Conservation (phyloP, 345 rosid species). For the Salix caprea region DNA sequence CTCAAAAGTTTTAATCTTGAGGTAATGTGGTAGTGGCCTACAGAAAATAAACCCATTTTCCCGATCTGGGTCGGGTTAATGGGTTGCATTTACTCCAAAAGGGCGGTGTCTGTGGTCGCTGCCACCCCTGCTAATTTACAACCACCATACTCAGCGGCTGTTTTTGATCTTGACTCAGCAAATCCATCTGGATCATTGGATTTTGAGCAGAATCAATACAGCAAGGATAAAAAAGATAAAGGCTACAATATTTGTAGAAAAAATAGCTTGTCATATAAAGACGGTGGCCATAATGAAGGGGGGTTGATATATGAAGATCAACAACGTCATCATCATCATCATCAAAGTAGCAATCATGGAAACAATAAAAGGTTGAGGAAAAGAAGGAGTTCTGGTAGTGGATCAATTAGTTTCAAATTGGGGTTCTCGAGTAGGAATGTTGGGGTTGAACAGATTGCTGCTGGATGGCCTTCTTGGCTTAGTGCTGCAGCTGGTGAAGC, state of each 20-base stretch:
- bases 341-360: conserved; percentile 1
- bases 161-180: conserved; percentile 1
- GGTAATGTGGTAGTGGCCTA: conserved; percentile 39
- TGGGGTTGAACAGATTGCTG: conserved; percentile 59
- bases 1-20: not conserved
- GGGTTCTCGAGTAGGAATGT: conserved; percentile 41
- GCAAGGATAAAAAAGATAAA: not conserved
- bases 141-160: conserved; percentile 11
- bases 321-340: not conserved
- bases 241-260: not conserved
- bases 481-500: conserved; percentile 63
- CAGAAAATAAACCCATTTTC: conserved; percentile 41
- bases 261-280: not conserved
- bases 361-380: conserved; percentile 23
- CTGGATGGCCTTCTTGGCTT: conserved; percentile 84
- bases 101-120: conserved; percentile 21
- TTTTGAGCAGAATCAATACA: conserved; percentile 1
- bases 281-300: conserved; percentile 1
- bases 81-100: conserved; percentile 76
- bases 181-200: conserved; percentile 27
- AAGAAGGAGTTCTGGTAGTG: conserved; percentile 29
- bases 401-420: conserved; percentile 31
- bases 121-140: conserved; percentile 35
- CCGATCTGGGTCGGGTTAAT: conserved; percentile 56
- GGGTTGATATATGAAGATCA: conserved; percentile 28